Evolutionary conservation across 78 protist species (phyloP), one percentile per base, ranked within the genome.

Genomic region (Chrysochromulina parva): DNA sequence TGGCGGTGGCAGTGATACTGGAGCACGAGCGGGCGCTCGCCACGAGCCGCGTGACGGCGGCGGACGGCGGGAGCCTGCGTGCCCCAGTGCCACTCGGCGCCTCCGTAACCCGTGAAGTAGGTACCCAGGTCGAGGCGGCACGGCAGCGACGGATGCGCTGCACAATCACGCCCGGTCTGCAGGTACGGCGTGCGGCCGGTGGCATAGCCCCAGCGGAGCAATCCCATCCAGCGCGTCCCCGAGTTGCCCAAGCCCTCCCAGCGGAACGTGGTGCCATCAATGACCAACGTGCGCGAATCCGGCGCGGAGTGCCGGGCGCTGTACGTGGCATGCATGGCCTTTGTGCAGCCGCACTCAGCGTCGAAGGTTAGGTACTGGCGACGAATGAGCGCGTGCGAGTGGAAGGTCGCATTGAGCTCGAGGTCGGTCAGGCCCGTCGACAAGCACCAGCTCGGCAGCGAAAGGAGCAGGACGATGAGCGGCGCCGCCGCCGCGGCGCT

Each of bases 201-300:
- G 14, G 86, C 28, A 47, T 53, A 17, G 24, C 86, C 86, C 24
- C 4, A 53, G 22, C 86, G 86, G 19, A 78, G 60, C 58, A 78
- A 62, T 4, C 59, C 59, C 58, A 78, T 2, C 86, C 86, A 78
- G 62, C 86, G 86, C 24, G 3, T 47, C 14, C 16, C 62, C 3
- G 62, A 53, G 60, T 78, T 78, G 38, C 86, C 86, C n/a, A 78
- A 62, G 24, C 86, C 86, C 11, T 78, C 59, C 86, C 86, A 78
- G 19, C 48, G 28, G 48, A 53, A 53, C n/a, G 16, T 9, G 60
- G 86, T 16, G 57, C 59, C 86, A 62, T 78, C 86, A 13, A 78
- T 22, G 19, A 78, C 58, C 19, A 78, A 62, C 50, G 24, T 62
- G 60, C 62, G 82, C 19, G 62, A 7, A 13, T 58, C 24, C 13